A percentile compares a stretch with the other conserved stretches of the same genome.
phyloP scores from a whole-genome alignment of 176 grass and related monocot genomes.

The Canna indica region DNA sequence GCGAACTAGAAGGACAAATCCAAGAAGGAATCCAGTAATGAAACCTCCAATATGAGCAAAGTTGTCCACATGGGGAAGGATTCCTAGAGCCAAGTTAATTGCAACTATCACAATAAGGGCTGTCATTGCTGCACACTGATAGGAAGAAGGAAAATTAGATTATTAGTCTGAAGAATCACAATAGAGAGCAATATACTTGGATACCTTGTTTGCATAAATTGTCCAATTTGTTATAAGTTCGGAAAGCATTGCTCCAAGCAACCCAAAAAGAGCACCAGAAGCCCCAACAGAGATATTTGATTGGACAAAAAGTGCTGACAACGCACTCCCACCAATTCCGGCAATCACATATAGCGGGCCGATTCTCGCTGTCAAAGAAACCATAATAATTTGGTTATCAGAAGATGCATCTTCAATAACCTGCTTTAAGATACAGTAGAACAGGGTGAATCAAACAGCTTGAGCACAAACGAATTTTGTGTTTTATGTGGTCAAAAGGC shows the following conservation, averaged over 20 bases:
- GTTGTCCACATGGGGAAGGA: slow-evolving; percentile 85
- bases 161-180: slow-evolving; percentile 2
- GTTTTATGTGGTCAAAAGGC: not conserved
- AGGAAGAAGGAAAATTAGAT: slow-evolving; percentile 10
- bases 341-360: slow-evolving; percentile 71
- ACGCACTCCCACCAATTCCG: slow-evolving; percentile 78
- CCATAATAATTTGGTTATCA: not conserved
- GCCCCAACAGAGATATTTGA: slow-evolving; percentile 84
- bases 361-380: slow-evolving; percentile 60
- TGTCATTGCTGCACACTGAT: slow-evolving; percentile 61
- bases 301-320: slow-evolving; percentile 83
- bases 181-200: not conserved
- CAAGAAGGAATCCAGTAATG: slow-evolving; percentile 71
- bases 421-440: not conserved
- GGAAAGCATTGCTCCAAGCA: slow-evolving; percentile 87
- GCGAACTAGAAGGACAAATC: slow-evolving; percentile 79
- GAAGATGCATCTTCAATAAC: not conserved
- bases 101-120: slow-evolving; percentile 62
- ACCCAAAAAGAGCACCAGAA: slow-evolving; percentile 93
- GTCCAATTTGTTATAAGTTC: slow-evolving; percentile 98
- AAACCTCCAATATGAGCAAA: slow-evolving; percentile 97
- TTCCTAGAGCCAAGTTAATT: slow-evolving; percentile 75
- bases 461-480: not conserved
- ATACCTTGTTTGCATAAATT: slow-evolving; percentile 92
- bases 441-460: not conserved